Base-by-base conservation (phyloP, 208 protist species). In the Crithidia thermophila region DNA sequence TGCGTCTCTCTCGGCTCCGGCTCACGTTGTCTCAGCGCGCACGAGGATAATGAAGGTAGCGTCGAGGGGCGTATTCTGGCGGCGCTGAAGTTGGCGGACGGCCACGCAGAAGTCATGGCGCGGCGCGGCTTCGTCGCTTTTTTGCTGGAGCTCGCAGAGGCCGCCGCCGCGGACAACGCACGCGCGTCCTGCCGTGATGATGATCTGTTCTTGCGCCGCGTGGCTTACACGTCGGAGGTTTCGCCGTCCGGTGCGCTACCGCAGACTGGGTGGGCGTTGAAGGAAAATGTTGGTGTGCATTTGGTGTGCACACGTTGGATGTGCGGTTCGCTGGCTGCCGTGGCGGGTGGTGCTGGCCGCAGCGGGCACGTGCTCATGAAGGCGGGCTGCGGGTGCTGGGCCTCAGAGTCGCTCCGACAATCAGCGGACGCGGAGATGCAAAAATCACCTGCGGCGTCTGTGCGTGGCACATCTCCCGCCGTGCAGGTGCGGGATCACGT, bases 71-170 rank as follows among this genome's bases (percentile, higher is more conserved):
- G n/a, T 21, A 0, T 52, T 40, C 58, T 76, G 58, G 45, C 42
- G 4, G 33, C 61, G 13, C 67, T 85, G 4, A 31, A 76, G 14
- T 23, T 95, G 45, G 72, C 75, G 23, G 91, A 97, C 59, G 88
- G 91, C 9, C 91, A 97, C 60, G 91, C 91, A 3, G 88, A 97
- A 72, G 88, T 94, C 34, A 82, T 97, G 82, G 86, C 88, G 14
- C 69, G 87, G 14, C 85, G 91, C 25, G 86, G 77, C 8, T 84
- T 94, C 50, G 51, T 94, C 2, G 81, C 81, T 0, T 93, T 90
- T 79, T 34, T 96, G 21, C 65, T 92, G 5, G 75, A 85, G 18
- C 78, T 73, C 16, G 65, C 61, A 1, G 70, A 74, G 4, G 46
- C 34, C 2, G 56, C 23, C 13, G 55, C 34, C 6, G 5, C 7